Conservation (phyloP, 164 flowering plant species). For the Vitis rotundifolia region DNA sequence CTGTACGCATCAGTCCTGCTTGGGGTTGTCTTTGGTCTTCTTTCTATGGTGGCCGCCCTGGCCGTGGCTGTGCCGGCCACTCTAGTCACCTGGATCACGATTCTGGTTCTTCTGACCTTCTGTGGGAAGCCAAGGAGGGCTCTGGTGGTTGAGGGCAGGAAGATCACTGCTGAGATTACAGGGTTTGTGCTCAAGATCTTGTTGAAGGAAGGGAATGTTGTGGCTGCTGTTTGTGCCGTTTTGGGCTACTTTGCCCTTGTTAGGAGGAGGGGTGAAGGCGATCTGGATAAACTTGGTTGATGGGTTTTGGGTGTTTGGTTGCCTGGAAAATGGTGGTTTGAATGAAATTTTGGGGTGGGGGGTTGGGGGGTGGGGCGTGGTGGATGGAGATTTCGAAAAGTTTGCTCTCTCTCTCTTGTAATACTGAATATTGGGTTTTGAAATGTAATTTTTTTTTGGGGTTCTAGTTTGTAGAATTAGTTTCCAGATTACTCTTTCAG, state of each 20-base stretch:
- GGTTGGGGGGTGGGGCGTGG: too few species aligned
- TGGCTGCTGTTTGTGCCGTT: conserved; percentile 68
- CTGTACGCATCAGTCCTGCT: conserved; percentile 56
- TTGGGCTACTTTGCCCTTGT: conserved; percentile 56
- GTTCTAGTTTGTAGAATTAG: neutral
- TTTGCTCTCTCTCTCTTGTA: neutral
- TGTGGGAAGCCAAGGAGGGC: conserved; percentile 51
- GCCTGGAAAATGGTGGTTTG: too few species aligned
- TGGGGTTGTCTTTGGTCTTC: conserved; percentile 53
- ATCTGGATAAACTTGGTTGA: neutral
- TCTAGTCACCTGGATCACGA: conserved; percentile 61
- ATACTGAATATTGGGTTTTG: too few species aligned
- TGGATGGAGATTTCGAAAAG: neutral
- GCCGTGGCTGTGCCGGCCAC: conserved; percentile 65
- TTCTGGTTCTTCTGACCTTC: conserved; percentile 58
- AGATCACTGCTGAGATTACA: conserved; percentile 54
- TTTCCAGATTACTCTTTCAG: too few species aligned
- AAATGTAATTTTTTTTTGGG: neutral
- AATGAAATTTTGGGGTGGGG: too few species aligned
- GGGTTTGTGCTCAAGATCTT: conserved; percentile 45
- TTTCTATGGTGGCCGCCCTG: conserved; percentile 61
- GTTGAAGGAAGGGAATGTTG: conserved; percentile 63
- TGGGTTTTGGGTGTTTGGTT: neutral
- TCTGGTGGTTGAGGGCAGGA: conserved; percentile 64
- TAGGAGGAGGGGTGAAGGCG: conserved; percentile 27